Conservation (phyloP, 2,329 filamentous ascomycete genomes). For the Aspergillus vadensis region DNA sequence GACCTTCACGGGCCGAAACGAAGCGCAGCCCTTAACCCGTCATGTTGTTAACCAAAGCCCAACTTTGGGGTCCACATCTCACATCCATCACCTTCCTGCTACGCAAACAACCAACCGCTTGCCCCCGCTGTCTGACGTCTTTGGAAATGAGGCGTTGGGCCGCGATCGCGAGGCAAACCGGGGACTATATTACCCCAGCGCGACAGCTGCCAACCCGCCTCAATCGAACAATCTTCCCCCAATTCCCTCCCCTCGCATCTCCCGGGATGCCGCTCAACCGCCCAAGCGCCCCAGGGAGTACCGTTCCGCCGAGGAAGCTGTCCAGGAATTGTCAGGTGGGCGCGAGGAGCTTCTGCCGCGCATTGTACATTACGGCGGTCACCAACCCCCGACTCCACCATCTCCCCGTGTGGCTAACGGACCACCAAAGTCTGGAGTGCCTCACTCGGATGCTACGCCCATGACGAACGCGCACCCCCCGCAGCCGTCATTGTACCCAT, state of each 20-base stretch:
- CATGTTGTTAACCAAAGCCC: conserved; percentile 81
- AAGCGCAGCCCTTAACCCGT: conserved; percentile 72
- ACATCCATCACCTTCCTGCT: conserved; percentile 87
- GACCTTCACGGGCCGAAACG: conserved; percentile 88
- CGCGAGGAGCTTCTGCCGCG: conserved; percentile 88
- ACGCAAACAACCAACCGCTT: conserved; percentile 88
- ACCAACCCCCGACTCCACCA: conserved; percentile 89
- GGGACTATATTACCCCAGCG: conserved; percentile 53
- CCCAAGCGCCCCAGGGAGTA: conserved; percentile 76
- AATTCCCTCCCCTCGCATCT: conserved; percentile 76
- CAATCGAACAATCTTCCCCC: conserved; percentile 67
- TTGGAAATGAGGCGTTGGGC: conserved; percentile 72
- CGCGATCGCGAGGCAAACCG: conserved; percentile 39
- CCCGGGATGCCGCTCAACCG: conserved; percentile 55
- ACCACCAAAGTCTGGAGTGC: conserved; percentile 31
- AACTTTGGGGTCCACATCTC: conserved; percentile 78
- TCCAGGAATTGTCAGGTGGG: conserved; percentile 86
- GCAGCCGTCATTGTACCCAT: conserved; percentile 44
- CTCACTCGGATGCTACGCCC: conserved; percentile 54
- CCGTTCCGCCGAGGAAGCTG: conserved; percentile 92
- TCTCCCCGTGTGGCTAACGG: conserved; percentile 57
- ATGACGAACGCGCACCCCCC: conserved; percentile 64
- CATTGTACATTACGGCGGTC: conserved; percentile 91
- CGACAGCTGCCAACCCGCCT: conserved; percentile 63
- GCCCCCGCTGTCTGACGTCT: conserved; percentile 92